Percentiles rank a stretch among this genome's conserved stretches.
Conservation (phyloP, 2,329 filamentous ascomycete species). For the Neofusicoccum cordaticola region DNA sequence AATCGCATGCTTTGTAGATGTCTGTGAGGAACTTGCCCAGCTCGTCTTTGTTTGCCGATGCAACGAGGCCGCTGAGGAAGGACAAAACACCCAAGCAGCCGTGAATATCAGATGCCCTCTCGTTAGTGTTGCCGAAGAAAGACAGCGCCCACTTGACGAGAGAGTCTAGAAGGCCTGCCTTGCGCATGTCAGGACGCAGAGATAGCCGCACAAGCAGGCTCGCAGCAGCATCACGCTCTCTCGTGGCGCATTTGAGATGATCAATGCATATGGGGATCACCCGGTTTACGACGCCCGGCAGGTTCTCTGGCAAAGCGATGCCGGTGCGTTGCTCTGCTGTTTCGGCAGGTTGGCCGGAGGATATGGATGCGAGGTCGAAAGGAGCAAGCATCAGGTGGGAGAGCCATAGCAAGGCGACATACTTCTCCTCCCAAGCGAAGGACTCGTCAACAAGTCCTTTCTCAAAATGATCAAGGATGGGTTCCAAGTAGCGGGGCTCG, state of each 20-base stretch:
- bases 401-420: slow-evolving; percentile 81
- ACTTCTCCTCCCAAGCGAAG: slow-evolving; percentile 76
- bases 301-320: slow-evolving; percentile 55
- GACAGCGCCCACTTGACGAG: slow-evolving; percentile 70
- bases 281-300: slow-evolving; percentile 69
- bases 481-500: slow-evolving; percentile 80
- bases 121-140: slow-evolving; percentile 51
- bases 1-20: slow-evolving; percentile 65
- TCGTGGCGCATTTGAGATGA: slow-evolving; percentile 73
- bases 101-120: slow-evolving; percentile 58
- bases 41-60: slow-evolving; percentile 70
- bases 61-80: slow-evolving; percentile 72
- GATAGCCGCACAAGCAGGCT: slow-evolving; percentile 75
- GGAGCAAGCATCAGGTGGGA: slow-evolving; percentile 62
- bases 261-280: slow-evolving; percentile 68
- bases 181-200: slow-evolving; percentile 86
- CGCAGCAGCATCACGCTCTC: slow-evolving; percentile 87
- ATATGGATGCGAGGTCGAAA: slow-evolving; percentile 87
- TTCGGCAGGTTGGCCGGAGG: slow-evolving; percentile 47
- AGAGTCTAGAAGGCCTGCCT: slow-evolving; percentile 64
- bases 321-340: slow-evolving; percentile 35
- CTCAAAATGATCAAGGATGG: slow-evolving; percentile 73
- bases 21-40: slow-evolving; percentile 64
- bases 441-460: slow-evolving; percentile 43
- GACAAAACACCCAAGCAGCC: slow-evolving; percentile 75